Percentiles rank a stretch among this genome's conserved stretches.
Conservation (phyloP, 2,329 filamentous ascomycete genomes). For the Diplocarpon mali region DNA sequence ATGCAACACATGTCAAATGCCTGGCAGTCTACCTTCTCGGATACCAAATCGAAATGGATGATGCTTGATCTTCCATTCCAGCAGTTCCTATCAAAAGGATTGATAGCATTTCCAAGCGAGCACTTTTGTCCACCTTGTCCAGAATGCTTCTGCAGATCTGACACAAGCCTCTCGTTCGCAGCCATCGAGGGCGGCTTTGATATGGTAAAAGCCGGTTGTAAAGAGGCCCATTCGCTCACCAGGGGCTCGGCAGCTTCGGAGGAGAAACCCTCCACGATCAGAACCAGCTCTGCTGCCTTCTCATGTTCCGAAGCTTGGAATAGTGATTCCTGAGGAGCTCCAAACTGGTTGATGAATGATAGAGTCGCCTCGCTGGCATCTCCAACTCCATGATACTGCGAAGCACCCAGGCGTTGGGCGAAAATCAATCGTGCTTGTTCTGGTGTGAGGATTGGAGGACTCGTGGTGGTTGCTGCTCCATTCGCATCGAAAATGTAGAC, state of each 20-base stretch:
- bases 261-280: conserved; percentile 47
- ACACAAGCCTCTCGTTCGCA: conserved; percentile 24
- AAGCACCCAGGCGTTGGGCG: conserved; percentile 42
- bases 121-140: conserved; percentile 17
- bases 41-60: conserved; percentile 19
- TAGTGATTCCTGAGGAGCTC: conserved; percentile 39
- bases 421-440: conserved; percentile 43
- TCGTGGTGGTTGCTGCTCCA: conserved; percentile 28
- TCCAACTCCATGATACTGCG: conserved; percentile 35
- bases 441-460: conserved; percentile 38
- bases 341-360: conserved; percentile 48
- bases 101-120: conserved; percentile 21
- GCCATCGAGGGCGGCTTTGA: conserved; percentile 32
- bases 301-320: conserved; percentile 32
- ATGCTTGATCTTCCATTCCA: conserved; percentile 28
- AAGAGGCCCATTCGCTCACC: conserved; percentile 31
- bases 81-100: conserved; percentile 23
- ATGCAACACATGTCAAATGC: too few species aligned
- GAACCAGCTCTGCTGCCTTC: conserved; percentile 39
- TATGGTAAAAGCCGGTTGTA: conserved; percentile 39
- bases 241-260: conserved; percentile 32
- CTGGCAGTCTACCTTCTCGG: conserved; percentile 16
- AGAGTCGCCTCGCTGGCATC: conserved; percentile 32
- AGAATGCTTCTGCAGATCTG: conserved; percentile 23
- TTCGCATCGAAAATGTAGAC: conserved; percentile 38